Evolutionary conservation across 2,329 filamentous ascomycete genomes (phyloP).

Genomic region (Sporothrix protearum): DNA sequence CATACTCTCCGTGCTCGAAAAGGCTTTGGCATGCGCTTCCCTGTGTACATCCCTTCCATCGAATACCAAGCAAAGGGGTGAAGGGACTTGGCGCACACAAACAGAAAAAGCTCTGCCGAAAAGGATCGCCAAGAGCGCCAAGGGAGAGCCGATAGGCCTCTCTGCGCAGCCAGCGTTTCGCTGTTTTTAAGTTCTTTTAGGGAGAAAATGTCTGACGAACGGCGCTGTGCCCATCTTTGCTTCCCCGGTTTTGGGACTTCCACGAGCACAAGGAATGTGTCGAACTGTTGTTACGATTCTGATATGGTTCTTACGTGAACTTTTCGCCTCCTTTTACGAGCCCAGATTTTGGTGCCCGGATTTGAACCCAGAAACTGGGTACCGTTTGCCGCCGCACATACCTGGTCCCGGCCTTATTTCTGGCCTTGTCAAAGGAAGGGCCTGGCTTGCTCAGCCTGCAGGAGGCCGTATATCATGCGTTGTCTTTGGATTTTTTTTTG

Average conservation of each 20-base stretch:
- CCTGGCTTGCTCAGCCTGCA: neutral
- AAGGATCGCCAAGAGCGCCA: conserved; percentile 7
- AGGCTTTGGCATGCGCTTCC: neutral
- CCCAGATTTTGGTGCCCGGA: neutral
- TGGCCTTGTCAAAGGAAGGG: neutral
- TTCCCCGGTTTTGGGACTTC: neutral
- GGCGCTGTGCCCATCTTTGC: neutral
- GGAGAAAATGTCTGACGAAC: neutral
- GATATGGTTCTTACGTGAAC: neutral
- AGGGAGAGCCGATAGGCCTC: conserved; percentile 4
- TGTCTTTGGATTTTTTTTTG: neutral
- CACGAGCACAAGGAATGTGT: neutral
- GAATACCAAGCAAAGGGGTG: neutral
- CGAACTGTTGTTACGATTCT: neutral
- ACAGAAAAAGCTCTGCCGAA: neutral
- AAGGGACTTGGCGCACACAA: neutral
- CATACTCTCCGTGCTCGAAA: neutral
- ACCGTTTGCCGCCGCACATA: neutral
- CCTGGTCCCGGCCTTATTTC: neutral
- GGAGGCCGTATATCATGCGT: neutral
- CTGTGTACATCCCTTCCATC: neutral
- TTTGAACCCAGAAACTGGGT: neutral
- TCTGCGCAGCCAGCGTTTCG: conserved; percentile 6
- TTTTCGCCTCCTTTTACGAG: neutral
- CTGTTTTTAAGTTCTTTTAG: neutral